Percentiles rank a stretch among this genome's conserved stretches.
phyloP scores from a whole-genome alignment of 495 filamentous ascomycete genomes.

The Daldinia childiae region DNA sequence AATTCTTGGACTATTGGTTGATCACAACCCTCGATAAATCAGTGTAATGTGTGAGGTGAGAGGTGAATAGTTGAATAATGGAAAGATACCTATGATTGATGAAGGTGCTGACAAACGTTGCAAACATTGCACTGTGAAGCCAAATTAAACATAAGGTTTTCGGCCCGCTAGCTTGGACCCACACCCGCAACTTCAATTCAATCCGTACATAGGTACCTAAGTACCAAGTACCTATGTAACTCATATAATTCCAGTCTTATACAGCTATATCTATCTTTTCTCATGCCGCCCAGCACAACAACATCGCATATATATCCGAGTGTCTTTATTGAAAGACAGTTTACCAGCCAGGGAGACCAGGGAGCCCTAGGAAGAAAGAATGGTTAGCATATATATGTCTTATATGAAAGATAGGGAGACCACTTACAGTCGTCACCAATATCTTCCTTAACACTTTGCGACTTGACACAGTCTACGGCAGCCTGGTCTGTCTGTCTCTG shows the following conservation, averaged over 20 bases:
- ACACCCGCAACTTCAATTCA: neutral
- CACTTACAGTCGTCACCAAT: slow-evolving; percentile 48
- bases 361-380: slow-evolving; percentile 34
- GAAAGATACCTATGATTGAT: no score
- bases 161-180: neutral
- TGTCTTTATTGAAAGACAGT: neutral
- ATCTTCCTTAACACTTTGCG: slow-evolving; percentile 47
- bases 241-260: neutral
- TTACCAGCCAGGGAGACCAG: slow-evolving; percentile 38
- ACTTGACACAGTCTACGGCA: slow-evolving; percentile 52
- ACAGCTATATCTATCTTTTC: neutral
- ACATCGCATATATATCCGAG: no score
- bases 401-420: neutral
- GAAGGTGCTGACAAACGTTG: no score
- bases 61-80: no score
- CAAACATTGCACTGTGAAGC: neutral
- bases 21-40: neutral
- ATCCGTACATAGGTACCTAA: neutral
- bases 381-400: slow-evolving; percentile 18
- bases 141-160: neutral
- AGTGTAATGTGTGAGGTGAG: neutral
- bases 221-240: neutral
- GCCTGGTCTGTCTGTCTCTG: slow-evolving; percentile 46
- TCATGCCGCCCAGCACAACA: neutral
- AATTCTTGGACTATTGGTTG: slow-evolving; percentile 8